Evolutionary conservation across 2,329 filamentous ascomycete genomes (phyloP), one percentile per base, ranked within the genome.

Genomic region (Colletotrichum gigasporum): DNA sequence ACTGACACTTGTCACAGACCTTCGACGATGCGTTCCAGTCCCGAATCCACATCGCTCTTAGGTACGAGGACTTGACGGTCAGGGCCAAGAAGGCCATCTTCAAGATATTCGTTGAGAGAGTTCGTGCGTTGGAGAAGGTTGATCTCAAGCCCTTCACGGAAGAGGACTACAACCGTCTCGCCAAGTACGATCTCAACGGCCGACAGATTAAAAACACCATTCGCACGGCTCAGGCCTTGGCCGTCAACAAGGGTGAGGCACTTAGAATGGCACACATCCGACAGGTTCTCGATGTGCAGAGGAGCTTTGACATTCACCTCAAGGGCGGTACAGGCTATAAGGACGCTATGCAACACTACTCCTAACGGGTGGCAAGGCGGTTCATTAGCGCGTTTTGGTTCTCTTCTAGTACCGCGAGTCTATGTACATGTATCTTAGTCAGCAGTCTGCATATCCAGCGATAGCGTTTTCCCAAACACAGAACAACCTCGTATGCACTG

Each of bases 1-100:
- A 16, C 37, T 54, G n/a, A 41, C 47, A 42, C 20, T 22, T 12
- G n/a, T 11, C 10, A 7, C 26, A 64, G 80, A 94, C 92, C 0
- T 96, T 97, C 71, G 94, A 97, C 70, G 92, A 96, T 66, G 94
- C 94, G 0, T 97, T 97, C 82, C 91, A 96, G 73, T 92, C 89
- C 7, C 87, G 94, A 24, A 96, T 96, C 66, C 93, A 97, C 75
- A 90, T 97, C 69, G 92, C 93, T 0, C 81, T 97, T 7, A 85
- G 91, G 22, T 97, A 97, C 76, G 91, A 91, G 37, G 88, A 91
- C 50, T 83, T 97, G 8, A 89, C 88, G 37, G 75, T 80, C 5
- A 90, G 90, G 71, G 93, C 93, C 10, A 91, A 91, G 78, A 90
- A 89, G 70, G 85, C 87, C 65, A 91, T 97, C 45, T 97, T 95